phyloP scores from a whole-genome alignment of 2,329 filamentous ascomycete species.

The Fusarium sororula region DNA sequence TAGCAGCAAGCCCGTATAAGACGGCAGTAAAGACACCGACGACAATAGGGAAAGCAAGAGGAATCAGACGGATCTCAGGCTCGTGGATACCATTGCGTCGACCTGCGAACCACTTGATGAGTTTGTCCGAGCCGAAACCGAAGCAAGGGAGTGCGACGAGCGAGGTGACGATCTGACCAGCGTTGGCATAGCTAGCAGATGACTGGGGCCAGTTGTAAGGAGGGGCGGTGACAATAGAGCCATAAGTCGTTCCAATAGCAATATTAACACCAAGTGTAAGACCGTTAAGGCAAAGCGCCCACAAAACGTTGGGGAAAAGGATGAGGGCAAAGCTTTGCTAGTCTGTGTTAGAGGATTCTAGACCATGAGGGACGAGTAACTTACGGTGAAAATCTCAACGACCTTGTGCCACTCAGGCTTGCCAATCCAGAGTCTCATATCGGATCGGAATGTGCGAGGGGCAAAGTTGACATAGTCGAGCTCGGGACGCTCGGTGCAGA shows the following conservation, averaged over 20 bases:
- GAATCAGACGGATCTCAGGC: slow-evolving; percentile 31
- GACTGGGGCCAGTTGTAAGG: slow-evolving; percentile 35
- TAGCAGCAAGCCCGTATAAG: slow-evolving; percentile 4
- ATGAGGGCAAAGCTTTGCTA: slow-evolving; percentile 35
- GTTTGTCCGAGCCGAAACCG: slow-evolving; percentile 30
- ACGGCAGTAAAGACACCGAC: slow-evolving; percentile 21
- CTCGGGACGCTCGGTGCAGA: slow-evolving; percentile 29
- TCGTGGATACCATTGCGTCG: slow-evolving; percentile 33
- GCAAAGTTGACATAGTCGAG: slow-evolving; percentile 33
- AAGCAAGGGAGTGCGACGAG: slow-evolving; percentile 31
- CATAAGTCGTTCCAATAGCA: slow-evolving; percentile 36
- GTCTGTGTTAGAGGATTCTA: background rate
- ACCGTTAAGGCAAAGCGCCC: slow-evolving; percentile 34
- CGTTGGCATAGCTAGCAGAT: slow-evolving; percentile 34
- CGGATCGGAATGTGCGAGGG: slow-evolving; percentile 32
- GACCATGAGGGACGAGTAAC: background rate
- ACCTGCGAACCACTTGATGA: slow-evolving; percentile 34
- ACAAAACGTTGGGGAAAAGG: slow-evolving; percentile 36
- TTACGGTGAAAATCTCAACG: slow-evolving; percentile 17
- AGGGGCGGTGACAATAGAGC: slow-evolving; percentile 22
- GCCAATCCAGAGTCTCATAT: slow-evolving; percentile 35
- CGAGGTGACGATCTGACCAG: slow-evolving; percentile 33
- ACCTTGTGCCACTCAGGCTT: slow-evolving; percentile 28
- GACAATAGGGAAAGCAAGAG: slow-evolving; percentile 31
- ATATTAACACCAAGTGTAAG: slow-evolving; percentile 36